These are phyloP conservation scores for Citrus inodora DNA, from an alignment of 345 rosid species.

Conservation along the genomic window DNA sequence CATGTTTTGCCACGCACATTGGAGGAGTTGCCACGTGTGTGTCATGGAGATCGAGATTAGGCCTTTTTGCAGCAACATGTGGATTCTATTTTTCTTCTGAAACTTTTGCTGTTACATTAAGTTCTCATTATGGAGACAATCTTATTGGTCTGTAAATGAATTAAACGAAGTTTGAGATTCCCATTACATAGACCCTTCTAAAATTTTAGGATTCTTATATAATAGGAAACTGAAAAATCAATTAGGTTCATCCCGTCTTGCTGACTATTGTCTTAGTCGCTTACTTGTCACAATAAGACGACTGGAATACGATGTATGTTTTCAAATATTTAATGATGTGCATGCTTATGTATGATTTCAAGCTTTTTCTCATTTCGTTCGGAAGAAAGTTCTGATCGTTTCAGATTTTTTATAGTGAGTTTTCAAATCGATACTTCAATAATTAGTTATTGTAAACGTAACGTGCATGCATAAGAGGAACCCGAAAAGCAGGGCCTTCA, in stretches of 20 bases:
- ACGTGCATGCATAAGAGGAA: no score
- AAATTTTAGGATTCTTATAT: background rate
- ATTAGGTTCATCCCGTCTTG: background rate
- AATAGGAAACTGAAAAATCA: no score
- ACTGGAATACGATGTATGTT: background rate
- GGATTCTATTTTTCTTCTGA: background rate
- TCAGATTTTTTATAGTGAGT: no score
- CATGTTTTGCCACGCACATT: slow-evolving; percentile 18
- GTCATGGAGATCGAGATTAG: background rate
- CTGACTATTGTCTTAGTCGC: background rate
- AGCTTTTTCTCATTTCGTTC: no score
- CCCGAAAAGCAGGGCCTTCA: background rate
- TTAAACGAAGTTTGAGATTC: background rate
- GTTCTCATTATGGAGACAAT: background rate
- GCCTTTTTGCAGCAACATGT: background rate
- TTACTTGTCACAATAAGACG: background rate
- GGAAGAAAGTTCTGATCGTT: no score
- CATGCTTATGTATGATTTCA: no score
- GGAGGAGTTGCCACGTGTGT: slow-evolving; percentile 6
- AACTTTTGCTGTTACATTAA: background rate
- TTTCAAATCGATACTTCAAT: no score
- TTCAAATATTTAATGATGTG: no score
- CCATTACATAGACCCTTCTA: background rate
- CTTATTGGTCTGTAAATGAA: background rate
- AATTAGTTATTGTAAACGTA: no score